Evolutionary conservation across 2,329 filamentous ascomycete species (phyloP).

Genomic region (Aureobasidium sp.): DNA sequence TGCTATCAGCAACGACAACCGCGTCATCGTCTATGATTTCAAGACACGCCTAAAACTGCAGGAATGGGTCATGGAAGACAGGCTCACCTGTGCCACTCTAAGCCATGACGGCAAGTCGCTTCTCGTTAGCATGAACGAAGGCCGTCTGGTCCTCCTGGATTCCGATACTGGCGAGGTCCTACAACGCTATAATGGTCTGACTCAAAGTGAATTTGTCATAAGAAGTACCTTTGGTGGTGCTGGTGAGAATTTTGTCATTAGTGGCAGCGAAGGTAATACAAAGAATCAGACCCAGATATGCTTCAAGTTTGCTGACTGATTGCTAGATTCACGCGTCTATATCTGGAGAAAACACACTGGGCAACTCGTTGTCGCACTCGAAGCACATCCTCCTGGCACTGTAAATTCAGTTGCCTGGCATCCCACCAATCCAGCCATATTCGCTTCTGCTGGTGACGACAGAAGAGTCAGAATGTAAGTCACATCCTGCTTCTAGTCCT

Average conservation of each 20-base stretch:
- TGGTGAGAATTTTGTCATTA: conserved; percentile 83
- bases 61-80: conserved; percentile 60
- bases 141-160: conserved; percentile 71
- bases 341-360: conserved; percentile 90
- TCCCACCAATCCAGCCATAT: conserved; percentile 70
- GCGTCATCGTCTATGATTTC: conserved; percentile 77
- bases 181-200: conserved; percentile 69
- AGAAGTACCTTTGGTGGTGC: conserved; percentile 80
- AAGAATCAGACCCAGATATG: background rate
- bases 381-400: conserved; percentile 64
- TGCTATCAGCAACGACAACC: conserved; percentile 62
- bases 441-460: conserved; percentile 90
- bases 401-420: conserved; percentile 91
- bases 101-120: conserved; percentile 74
- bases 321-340: conserved; percentile 59
- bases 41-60: conserved; percentile 66
- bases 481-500: background rate
- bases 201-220: conserved; percentile 70
- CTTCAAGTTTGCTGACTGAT: conserved; percentile 20
- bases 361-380: conserved; percentile 64
- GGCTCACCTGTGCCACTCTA: conserved; percentile 72
- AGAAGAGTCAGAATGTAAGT: conserved; percentile 76
- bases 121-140: conserved; percentile 73
- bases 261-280: conserved; percentile 73
- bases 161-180: conserved; percentile 60